A percentile compares a stretch with the other conserved stretches of the same genome.
phyloP scores from a whole-genome alignment of 202 grass and related monocot genomes.

The Panicum hallii region DNA sequence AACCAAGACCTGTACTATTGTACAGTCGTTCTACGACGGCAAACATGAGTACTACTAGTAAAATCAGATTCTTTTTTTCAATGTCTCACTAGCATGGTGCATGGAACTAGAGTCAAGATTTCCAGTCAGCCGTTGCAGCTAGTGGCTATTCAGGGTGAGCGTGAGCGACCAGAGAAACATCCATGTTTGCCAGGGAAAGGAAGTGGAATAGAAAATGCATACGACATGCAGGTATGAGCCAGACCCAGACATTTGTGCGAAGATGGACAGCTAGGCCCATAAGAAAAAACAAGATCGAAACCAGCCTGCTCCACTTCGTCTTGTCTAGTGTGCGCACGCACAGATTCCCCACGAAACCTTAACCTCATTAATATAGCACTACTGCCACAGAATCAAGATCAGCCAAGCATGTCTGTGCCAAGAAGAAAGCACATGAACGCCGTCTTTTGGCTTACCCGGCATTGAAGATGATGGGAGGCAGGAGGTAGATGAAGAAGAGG shows the following conservation, averaged over 20 bases:
- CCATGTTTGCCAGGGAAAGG: not conserved
- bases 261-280: slow-evolving; percentile 45
- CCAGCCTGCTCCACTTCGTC: slow-evolving; percentile 17
- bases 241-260: not conserved
- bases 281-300: slow-evolving; percentile 45
- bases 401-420: not conserved
- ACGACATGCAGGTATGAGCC: slow-evolving; percentile 24
- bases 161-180: slow-evolving; percentile 8
- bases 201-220: slow-evolving; percentile 18
- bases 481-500: slow-evolving; percentile 99
- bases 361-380: not conserved
- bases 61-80: not conserved
- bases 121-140: slow-evolving; percentile 25
- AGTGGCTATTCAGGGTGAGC: not conserved
- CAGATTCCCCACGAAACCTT: slow-evolving; percentile 12
- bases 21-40: not conserved
- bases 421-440: not conserved
- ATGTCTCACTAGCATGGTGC: slow-evolving; percentile 16
- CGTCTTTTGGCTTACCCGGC: slow-evolving; percentile 63
- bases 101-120: slow-evolving; percentile 37
- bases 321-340: not conserved
- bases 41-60: not conserved
- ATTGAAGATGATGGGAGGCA: slow-evolving; percentile 99
- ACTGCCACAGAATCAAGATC: not conserved
- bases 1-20: not conserved